phyloP scores from a whole-genome alignment of 164 flowering plant genomes.

The Vitis labrusca region DNA sequence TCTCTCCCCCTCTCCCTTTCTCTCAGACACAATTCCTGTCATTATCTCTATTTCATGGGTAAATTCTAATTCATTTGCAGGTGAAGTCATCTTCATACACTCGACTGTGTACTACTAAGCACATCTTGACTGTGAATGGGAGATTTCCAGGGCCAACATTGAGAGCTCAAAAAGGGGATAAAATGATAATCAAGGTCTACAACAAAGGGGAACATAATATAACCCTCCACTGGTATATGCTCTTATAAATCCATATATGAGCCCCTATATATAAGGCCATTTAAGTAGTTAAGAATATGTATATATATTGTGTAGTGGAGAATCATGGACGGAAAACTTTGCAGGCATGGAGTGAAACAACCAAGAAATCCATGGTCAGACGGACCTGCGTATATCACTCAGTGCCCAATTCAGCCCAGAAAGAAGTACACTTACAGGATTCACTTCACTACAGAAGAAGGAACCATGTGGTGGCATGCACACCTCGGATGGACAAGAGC shows the following conservation, averaged over 20 bases:
- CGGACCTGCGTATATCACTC: conserved; percentile 3
- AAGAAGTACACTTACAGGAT: conserved; percentile 1
- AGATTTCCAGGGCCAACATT: conserved; percentile 42
- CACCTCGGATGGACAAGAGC: neutral
- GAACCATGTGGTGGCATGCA: conserved; percentile 8
- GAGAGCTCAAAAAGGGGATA: conserved; percentile 30
- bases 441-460: conserved; percentile 2
- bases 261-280: too few species aligned
- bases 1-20: neutral
- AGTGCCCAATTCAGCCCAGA: conserved; percentile 12
- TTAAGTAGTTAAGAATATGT: too few species aligned
- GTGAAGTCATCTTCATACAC: conserved; percentile 21
- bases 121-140: conserved; percentile 41
- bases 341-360: conserved; percentile 17
- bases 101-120: conserved; percentile 30
- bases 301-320: too few species aligned
- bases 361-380: conserved; percentile 16
- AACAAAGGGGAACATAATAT: conserved; percentile 28
- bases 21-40: too few species aligned
- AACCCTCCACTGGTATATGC: conserved; percentile 37
- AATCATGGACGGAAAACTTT: too few species aligned
- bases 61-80: conserved; percentile 4
- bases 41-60: too few species aligned
- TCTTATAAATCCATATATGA: neutral
- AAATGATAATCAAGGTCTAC: conserved; percentile 16